Evolutionary conservation across 176 grass and related monocot genomes (phyloP).

Genomic region (Rhynchospora breviuscula): DNA sequence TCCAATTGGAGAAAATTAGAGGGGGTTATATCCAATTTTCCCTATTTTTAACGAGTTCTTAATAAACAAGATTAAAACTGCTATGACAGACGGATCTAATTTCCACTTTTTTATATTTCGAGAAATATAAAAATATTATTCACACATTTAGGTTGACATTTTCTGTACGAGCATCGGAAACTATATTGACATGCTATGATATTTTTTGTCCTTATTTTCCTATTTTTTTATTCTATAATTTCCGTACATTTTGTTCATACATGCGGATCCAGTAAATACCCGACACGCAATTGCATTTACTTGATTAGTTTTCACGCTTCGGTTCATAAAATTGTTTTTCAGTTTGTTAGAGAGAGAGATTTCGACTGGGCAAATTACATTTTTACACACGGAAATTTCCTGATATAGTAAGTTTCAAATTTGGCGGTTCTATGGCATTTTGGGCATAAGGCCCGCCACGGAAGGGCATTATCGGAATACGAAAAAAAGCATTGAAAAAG

Average conservation of each 20-base stretch:
- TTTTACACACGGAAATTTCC: slow-evolving; percentile 1
- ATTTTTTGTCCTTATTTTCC: neutral
- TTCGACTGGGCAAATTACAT: neutral
- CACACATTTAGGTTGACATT: neutral
- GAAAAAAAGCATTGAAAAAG: slow-evolving; percentile 2
- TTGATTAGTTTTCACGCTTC: neutral
- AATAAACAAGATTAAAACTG: too few species aligned
- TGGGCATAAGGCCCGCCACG: neutral
- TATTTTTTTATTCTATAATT: neutral
- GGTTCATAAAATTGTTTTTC: neutral
- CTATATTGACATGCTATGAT: too few species aligned
- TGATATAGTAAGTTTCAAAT: slow-evolving; percentile 12
- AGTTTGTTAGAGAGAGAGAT: neutral
- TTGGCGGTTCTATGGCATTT: slow-evolving; percentile 22
- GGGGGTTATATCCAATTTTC: too few species aligned
- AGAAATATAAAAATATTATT: neutral
- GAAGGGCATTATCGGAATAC: slow-evolving; percentile 11
- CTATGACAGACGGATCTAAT: too few species aligned
- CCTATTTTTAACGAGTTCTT: too few species aligned
- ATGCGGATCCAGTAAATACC: neutral
- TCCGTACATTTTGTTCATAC: too few species aligned
- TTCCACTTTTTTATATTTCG: neutral
- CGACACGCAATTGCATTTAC: neutral
- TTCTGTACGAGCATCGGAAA: neutral
- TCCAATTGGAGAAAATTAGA: too few species aligned